Conservation (phyloP, 1,139 yeast genomes). For the Kodamaea arcana region DNA sequence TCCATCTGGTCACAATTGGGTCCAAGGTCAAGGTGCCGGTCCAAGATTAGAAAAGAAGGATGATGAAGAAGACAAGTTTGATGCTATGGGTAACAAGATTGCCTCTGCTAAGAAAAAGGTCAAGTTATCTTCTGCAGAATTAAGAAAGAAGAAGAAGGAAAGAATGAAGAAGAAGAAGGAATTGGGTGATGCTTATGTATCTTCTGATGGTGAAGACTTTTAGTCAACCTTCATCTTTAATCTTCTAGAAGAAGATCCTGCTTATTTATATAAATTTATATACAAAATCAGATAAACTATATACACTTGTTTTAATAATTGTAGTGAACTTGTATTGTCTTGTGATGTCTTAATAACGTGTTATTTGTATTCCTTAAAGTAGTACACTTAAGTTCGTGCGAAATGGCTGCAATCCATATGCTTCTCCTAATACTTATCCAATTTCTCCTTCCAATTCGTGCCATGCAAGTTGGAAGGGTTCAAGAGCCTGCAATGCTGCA, state of each 20-base stretch:
- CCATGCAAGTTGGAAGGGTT: neutral
- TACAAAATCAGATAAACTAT: conserved; percentile 7
- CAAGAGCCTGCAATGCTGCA: neutral
- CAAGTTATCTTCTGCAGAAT: conserved; percentile 97
- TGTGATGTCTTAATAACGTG: too few species aligned
- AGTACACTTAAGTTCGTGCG: too few species aligned
- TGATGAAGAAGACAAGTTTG: conserved; percentile 97
- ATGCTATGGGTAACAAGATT: conserved; percentile 99
- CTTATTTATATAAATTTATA: conserved; percentile 9
- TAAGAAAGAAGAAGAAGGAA: conserved; percentile 99
- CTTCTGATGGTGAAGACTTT: conserved; percentile 78
- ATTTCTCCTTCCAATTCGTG: too few species aligned
- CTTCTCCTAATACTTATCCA: too few species aligned
- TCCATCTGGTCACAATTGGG: conserved; percentile 99
- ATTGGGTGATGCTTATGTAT: conserved; percentile 97
- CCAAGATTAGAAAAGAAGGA: conserved; percentile 97
- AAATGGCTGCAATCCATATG: too few species aligned
- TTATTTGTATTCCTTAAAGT: too few species aligned
- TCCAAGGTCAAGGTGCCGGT: conserved; percentile 99
- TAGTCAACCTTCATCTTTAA: conserved; percentile 9
- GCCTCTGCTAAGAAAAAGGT: conserved; percentile 93
- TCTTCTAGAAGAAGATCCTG: conserved; percentile 6
- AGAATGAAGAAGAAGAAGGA: conserved; percentile 99
- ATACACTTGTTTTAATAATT: conserved; percentile 8
- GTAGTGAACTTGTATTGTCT: too few species aligned